Evolutionary conservation across 148 eudicot species (phyloP).

Genomic region (Rhododendron henanense): DNA sequence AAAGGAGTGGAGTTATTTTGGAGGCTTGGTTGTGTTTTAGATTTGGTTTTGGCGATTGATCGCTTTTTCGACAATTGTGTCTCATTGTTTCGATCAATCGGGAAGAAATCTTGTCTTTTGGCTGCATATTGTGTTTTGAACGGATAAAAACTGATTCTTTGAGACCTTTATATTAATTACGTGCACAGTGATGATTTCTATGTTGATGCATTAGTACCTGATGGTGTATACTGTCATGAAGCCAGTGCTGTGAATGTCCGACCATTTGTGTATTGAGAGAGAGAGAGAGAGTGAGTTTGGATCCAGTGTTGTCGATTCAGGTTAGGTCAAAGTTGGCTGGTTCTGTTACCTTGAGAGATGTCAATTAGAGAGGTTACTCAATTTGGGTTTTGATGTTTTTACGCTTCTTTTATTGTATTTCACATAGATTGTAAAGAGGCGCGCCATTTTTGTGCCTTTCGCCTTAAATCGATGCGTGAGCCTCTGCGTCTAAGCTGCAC

Average conservation of each 20-base stretch:
- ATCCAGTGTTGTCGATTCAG: too few species aligned
- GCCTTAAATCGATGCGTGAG: background rate
- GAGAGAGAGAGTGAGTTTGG: too few species aligned
- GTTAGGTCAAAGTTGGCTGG: too few species aligned
- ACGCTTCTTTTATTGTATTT: too few species aligned
- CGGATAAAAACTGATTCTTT: background rate
- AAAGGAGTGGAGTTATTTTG: too few species aligned
- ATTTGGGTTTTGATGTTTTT: too few species aligned
- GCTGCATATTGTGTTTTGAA: background rate
- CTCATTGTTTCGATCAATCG: background rate
- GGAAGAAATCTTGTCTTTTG: background rate
- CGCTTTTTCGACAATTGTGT: background rate
- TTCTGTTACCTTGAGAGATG: too few species aligned
- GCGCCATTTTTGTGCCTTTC: too few species aligned
- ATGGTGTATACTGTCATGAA: background rate
- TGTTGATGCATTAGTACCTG: too few species aligned
- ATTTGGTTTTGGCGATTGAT: background rate
- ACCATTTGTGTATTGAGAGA: background rate
- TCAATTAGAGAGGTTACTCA: too few species aligned
- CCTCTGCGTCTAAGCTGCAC: background rate
- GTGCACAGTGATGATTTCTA: background rate
- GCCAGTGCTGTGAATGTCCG: background rate
- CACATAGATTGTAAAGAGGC: too few species aligned
- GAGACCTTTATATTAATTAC: background rate
- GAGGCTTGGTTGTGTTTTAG: background rate